A percentile compares a stretch with the other conserved stretches of the same genome.
These are phyloP conservation scores for Aspergillus viridinutans DNA, from an alignment of 2,329 filamentous ascomycete genomes.

Conservation along the genomic window DNA sequence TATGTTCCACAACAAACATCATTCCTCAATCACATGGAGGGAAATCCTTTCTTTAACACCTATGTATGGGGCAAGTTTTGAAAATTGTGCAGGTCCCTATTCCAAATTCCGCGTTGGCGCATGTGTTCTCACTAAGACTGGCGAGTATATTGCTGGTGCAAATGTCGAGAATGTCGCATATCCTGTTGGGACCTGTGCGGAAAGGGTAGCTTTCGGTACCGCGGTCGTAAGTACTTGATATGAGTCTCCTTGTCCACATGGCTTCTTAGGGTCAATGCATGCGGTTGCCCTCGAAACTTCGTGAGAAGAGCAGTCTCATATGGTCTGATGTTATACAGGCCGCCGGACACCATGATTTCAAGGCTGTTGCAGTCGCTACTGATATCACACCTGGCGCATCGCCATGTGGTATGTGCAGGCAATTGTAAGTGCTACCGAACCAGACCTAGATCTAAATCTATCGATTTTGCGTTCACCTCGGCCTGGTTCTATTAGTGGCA, in stretches of 20 bases:
- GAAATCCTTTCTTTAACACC: neutral
- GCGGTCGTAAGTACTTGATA: constrained; percentile 55
- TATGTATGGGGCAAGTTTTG: neutral
- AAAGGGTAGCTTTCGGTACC: constrained; percentile 80
- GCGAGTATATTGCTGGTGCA: constrained; percentile 64
- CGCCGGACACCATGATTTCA: constrained; percentile 55
- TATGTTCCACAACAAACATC: constrained; percentile 33
- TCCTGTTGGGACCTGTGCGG: constrained; percentile 92
- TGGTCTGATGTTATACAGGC: constrained; percentile 25
- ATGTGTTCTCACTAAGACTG: constrained; percentile 62
- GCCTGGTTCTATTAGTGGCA: neutral
- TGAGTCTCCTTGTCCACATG: neutral
- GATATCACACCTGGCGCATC: constrained; percentile 64
- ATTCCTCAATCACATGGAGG: neutral
- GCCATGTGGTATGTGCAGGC: constrained; percentile 94
- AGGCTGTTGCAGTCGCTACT: constrained; percentile 79
- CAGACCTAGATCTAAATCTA: neutral
- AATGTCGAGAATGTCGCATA: constrained; percentile 94
- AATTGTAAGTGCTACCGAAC: constrained; percentile 58
- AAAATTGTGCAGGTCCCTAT: constrained; percentile 62
- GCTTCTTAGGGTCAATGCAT: neutral
- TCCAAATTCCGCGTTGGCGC: constrained; percentile 88
- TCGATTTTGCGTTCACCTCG: neutral
- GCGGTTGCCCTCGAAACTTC: constrained; percentile 6
- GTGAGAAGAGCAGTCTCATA: constrained; percentile 1